Evolutionary conservation across 306 rosid species (phyloP), one percentile per base, ranked within the genome.

Genomic region (Cucurbita argyrosperma): DNA sequence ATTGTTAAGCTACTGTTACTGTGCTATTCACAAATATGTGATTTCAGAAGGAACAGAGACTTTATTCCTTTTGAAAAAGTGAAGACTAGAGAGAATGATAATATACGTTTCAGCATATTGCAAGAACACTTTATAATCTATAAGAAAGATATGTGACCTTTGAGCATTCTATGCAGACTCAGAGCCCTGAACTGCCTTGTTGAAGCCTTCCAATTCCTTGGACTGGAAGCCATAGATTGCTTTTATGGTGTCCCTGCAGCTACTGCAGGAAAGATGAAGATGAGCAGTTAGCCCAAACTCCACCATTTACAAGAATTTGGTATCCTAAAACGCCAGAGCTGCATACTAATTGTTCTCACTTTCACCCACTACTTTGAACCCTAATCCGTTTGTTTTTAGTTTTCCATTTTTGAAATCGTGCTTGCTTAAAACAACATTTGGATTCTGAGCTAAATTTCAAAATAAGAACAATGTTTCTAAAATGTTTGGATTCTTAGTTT

Each of bases 181-280:
- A 2, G 82, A 59, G 74, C 50, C 79, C 77, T 77, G 79, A 46
- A 85, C 78, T 23, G 90, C 71, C 54, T 73, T 8, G 75, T 90
- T 84, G 85, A 87, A 93, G 83, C 83, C 80, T 47, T 47, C 37
- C 66, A 90, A 82, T 82, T 93, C 98, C 83, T 86, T 80, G 21
- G 98, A 90, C 64, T 80, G 56, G 66, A 90, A 62, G 75, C 98
- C 96, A 70, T 93, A 89, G 79, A 90, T 76, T 61, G 83, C 74
- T 76, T 93, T 90, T 37, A 90, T 93, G 9, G 88, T 85, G 76
- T 90, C 96, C 81, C 85, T 87, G 79, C 97, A 93, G 79, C 81
- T 83, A 81, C 98, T 93, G 83, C 83, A 85, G 74, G 49, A 76
- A 63, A 53, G 46, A 79, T 58, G 39, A 62, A 57, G 54, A 80